A percentile compares a stretch with the other conserved stretches of the same genome.
phyloP scores from a whole-genome alignment of 1,284 basidiomycete species.

The Naganishia sp. region DNA sequence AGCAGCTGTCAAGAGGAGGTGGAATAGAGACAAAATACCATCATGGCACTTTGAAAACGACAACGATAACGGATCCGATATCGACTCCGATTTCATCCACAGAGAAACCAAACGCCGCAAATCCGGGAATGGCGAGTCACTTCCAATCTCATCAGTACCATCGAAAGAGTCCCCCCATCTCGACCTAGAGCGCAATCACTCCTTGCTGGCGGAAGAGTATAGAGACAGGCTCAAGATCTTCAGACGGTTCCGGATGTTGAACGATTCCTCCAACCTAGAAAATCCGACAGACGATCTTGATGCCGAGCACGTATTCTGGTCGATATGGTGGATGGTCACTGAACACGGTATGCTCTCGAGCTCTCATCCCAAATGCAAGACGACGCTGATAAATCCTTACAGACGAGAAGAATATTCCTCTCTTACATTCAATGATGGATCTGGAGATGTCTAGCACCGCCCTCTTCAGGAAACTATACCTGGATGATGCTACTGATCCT shows the following conservation, averaged over 20 bases:
- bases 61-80: not conserved
- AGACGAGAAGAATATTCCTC: constrained; percentile 53
- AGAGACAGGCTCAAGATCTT: constrained; percentile 45
- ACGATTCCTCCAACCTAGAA: constrained; percentile 30
- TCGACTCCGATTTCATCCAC: not conserved
- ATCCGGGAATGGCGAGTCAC: not conserved
- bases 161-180: not conserved
- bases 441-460: constrained; percentile 47
- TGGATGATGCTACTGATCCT: constrained; percentile 51
- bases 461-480: constrained; percentile 49
- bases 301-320: constrained; percentile 51
- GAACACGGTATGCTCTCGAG: constrained; percentile 50
- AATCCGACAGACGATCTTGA: constrained; percentile 32
- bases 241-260: constrained; percentile 42
- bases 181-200: constrained; percentile 41
- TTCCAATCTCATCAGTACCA: not conserved
- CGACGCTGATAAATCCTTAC: not conserved
- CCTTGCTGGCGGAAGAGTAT: constrained; percentile 50
- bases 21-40: constrained; percentile 29
- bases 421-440: constrained; percentile 48
- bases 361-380: not conserved
- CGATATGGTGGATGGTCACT: constrained; percentile 54
- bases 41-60: constrained; percentile 13
- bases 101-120: constrained; percentile 10
- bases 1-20: constrained; percentile 46